Base-by-base conservation (phyloP, 2,329 filamentous ascomycete genomes). In the Hortaea werneckii region DNA sequence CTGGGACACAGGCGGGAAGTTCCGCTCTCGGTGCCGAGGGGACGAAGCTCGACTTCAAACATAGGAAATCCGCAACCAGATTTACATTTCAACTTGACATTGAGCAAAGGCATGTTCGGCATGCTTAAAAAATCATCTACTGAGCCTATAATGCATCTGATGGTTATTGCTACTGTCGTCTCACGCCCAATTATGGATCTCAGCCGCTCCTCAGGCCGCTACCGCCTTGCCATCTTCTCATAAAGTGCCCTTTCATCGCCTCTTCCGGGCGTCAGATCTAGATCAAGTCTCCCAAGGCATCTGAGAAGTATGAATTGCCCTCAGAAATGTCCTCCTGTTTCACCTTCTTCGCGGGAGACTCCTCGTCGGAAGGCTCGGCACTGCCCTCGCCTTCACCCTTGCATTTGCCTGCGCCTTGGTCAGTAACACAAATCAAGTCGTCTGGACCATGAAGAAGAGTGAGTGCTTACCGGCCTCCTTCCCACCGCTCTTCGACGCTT, bases 331-430 rank as follows among this genome's bases (percentile, higher is more conserved):
- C 47, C 42, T 44, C 46, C 3, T 29, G 34, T 50, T 53, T 53
- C 13, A 32, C 40, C 43, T 55, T 56, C 54, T 56, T 57, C 0
- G 40, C 41, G 1, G 53, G 53, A 9, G 44, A 42, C 30, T 49
- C 45, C 3, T 45, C 44, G 9, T 49, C 51, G 5, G 45, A 38
- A 13, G 51, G 44, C 11, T 13, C 39, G n/a, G 41, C 47, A 27
- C 29, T 27, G 2, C 34, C 13, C 2, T 40, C 29, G 41, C 30
- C 40, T 8, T 27, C n/a, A 12, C 37, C 20, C 12, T 43, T 43
- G 30, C 37, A 37, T 20, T 35, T 32, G 34, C 41, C 41, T 43
- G 10, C 6, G 6, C 6, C 12, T 6, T 10, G 37, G 29, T 45
- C 34, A 42, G 43, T 28, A n/a, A 6, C n/a, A 8, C 10, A n/a